Percentiles rank a stretch among this genome's conserved stretches.
phyloP scores from a whole-genome alignment of 805 yeast genomes.

The Candida arabinofermentans region DNA sequence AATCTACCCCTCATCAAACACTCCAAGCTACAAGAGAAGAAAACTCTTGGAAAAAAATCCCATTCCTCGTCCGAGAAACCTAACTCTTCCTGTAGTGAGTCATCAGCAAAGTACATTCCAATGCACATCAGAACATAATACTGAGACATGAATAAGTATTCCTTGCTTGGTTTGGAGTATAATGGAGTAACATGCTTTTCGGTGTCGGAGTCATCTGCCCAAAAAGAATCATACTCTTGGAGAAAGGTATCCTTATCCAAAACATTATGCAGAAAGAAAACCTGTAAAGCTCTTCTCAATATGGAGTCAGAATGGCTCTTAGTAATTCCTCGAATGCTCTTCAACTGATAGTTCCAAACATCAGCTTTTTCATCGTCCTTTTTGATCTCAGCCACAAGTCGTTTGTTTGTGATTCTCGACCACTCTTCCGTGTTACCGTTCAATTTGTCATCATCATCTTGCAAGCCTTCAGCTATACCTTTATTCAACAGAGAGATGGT shows the following conservation, averaged over 20 bases:
- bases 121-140: conserved; percentile 31
- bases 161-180: conserved; percentile 22
- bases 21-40: conserved; percentile 31
- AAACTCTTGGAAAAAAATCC: conserved; percentile 26
- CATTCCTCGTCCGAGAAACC: conserved; percentile 23
- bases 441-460: conserved; percentile 20
- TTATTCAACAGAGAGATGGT: conserved; percentile 22
- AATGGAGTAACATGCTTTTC: conserved; percentile 25
- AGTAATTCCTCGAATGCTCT: conserved; percentile 12
- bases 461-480: conserved; percentile 21
- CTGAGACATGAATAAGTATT: conserved; percentile 28
- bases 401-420: conserved; percentile 15
- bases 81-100: conserved; percentile 16
- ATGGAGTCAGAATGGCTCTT: conserved; percentile 21
- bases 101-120: conserved; percentile 27
- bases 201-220: conserved; percentile 17
- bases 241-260: conserved; percentile 57
- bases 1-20: conserved; percentile 31
- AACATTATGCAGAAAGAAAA: conserved; percentile 39
- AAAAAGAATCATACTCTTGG: conserved; percentile 51
- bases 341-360: conserved; percentile 27
- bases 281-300: conserved; percentile 17
- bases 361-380: conserved; percentile 20
- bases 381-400: conserved; percentile 5
- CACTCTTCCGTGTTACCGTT: conserved; percentile 30